Conservation (phyloP, 176 grass and related monocot species). For the Eragrostis nindensis region DNA sequence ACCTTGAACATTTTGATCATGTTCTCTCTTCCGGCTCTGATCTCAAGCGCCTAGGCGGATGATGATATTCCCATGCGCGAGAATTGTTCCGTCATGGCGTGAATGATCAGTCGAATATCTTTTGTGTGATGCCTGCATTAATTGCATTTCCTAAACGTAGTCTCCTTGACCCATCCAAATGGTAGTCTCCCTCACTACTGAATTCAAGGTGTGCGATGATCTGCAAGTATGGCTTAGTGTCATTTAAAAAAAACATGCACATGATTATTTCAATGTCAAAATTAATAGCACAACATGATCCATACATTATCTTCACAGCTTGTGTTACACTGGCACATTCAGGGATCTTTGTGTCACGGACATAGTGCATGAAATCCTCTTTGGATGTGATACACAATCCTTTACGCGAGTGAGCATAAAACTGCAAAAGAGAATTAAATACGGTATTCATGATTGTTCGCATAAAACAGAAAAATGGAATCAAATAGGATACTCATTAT, state of each 20-base stretch:
- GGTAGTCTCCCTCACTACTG: background rate
- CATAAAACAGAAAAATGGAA: too few relatives aligned
- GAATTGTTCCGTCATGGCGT: too few relatives aligned
- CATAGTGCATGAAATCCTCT: background rate
- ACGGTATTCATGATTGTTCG: too few relatives aligned
- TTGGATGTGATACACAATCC: background rate
- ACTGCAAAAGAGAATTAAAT: background rate
- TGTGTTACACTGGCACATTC: background rate
- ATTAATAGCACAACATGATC: background rate
- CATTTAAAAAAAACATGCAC: background rate
- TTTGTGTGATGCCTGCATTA: background rate
- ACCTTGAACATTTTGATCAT: too few relatives aligned
- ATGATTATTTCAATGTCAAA: background rate
- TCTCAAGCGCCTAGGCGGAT: too few relatives aligned
- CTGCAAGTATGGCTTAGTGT: background rate
- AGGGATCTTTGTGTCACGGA: background rate
- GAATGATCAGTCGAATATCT: background rate
- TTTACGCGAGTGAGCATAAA: background rate
- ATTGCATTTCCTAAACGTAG: background rate
- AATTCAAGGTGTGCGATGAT: slow-evolving; percentile 15
- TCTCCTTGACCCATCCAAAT: slow-evolving; percentile 11
- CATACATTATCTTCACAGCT: background rate
- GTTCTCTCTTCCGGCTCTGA: too few relatives aligned
- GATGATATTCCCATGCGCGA: too few relatives aligned
- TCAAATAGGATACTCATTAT: too few relatives aligned